A percentile compares a stretch with the other conserved stretches of the same genome.
Conservation (phyloP, 306 rosid species). For the Vigna hirtella region DNA sequence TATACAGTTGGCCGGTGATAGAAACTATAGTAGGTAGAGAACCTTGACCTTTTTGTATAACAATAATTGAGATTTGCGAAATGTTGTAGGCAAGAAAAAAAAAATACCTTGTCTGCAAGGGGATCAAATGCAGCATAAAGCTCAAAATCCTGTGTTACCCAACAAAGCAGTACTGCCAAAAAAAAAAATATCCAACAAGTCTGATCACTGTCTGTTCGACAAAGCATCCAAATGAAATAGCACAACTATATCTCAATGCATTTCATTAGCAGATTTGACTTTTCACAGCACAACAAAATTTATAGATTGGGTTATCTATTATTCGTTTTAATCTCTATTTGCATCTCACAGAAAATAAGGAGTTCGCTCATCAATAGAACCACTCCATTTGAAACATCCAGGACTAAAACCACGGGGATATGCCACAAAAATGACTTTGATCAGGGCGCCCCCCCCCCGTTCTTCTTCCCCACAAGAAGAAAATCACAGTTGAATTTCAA, state of each 20-base stretch:
- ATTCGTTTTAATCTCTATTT: neutral
- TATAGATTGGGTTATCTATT: neutral
- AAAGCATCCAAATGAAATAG: slow-evolving; percentile 35
- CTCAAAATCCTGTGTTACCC: slow-evolving; percentile 96
- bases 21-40: slow-evolving; percentile 5
- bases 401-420: neutral
- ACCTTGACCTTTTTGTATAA: neutral
- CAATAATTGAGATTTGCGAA: slow-evolving; percentile 31
- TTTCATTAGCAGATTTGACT: slow-evolving; percentile 8
- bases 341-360: slow-evolving; percentile 36
- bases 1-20: slow-evolving; percentile 15
- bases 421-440: neutral
- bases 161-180: slow-evolving; percentile 85
- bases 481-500: too few species aligned
- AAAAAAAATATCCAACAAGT: slow-evolving; percentile 51
- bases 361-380: slow-evolving; percentile 2
- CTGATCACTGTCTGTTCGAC: slow-evolving; percentile 22
- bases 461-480: too few species aligned
- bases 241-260: slow-evolving; percentile 16
- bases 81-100: slow-evolving; percentile 27
- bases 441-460: too few species aligned
- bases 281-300: slow-evolving; percentile 3
- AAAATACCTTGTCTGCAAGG: slow-evolving; percentile 87
- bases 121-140: slow-evolving; percentile 99
- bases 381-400: slow-evolving; percentile 1